Evolutionary conservation across 1,284 basidiomycete genomes (phyloP), one percentile per base, ranked within the genome.

Genomic region (Trichosporon faecale): DNA sequence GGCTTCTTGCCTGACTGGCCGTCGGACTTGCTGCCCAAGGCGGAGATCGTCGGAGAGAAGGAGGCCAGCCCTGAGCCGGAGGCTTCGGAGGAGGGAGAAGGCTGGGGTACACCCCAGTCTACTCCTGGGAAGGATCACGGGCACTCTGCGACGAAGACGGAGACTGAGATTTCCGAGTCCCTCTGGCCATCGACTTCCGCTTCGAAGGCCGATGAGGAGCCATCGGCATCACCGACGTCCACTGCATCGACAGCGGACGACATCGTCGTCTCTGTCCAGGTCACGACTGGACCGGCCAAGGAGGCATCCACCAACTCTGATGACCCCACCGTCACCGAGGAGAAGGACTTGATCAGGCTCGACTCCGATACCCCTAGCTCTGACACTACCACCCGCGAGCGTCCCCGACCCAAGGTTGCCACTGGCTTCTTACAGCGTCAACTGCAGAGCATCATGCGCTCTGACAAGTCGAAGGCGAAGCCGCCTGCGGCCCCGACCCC

Each of bases 381-480:
- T 8, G 57, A n/a, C 29, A 7, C 57, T 1, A 11, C 14, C 0
- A 3, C 18, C 57, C 57, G 27, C 2, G 57, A 61, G 18, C 14
- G 57, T 7, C 57, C 57, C 2, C 57, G 57, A 16, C 12, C 64
- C 25, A 68, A 65, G 49, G 23, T 52, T 2, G 49, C 49, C 52
- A 35, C 68, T 0, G 64, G 64, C 29, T 61, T 61, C 12, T 64
- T 70, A 44, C 68, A 66, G 33, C 44, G 70, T 2, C 70, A 71
- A 35, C 29, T 68, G 25, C 70, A 71, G 46, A 64, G 52, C 9
- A 68, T 66, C 46, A 64, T 71, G 33, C 66, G 52, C 16, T 33
- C 64, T 27, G 66, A 68, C 60, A 61, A 64, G 60, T 55, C 65
- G 16, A 65, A 44, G 16, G 21, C 31, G 8, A 49, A 8, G 21